phyloP scores from a whole-genome alignment of 768 basidiomycete genomes.

The Boletus subparvulus region DNA sequence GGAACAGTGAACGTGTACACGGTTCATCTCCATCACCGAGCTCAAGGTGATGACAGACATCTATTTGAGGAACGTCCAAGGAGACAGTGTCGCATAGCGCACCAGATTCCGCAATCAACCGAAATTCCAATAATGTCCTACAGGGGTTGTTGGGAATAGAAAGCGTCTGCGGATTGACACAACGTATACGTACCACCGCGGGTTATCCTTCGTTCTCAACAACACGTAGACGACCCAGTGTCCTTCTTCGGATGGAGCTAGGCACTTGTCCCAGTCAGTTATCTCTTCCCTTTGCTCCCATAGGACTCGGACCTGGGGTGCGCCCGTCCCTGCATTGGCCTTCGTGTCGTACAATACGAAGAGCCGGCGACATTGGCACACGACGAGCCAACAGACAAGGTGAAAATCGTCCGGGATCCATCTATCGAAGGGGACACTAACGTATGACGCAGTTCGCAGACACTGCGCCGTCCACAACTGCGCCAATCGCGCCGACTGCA shows the following conservation, averaged over 20 bases:
- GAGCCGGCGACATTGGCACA: not conserved
- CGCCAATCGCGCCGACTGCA: not conserved
- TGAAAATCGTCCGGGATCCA: fast-evolving
- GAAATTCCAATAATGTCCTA: not conserved
- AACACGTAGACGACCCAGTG: not conserved
- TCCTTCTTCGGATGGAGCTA: not conserved
- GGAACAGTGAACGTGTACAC: no score
- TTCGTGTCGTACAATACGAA: conserved; percentile 1
- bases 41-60: no score
- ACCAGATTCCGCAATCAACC: not conserved
- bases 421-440: not conserved
- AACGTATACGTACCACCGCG: not conserved
- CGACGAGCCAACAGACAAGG: not conserved
- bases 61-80: not conserved
- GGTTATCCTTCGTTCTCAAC: not conserved
- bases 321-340: not conserved
- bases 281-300: not conserved
- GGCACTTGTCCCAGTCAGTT: not conserved
- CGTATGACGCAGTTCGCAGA: not conserved
- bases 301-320: not conserved
- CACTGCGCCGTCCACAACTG: not conserved
- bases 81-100: not conserved
- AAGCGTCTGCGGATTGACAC: not conserved
- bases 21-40: no score
- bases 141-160: not conserved